A percentile compares a stretch with the other conserved stretches of the same genome.
phyloP scores from a whole-genome alignment of 768 basidiomycete genomes.

The Hygrophoropsis aurantiaca region DNA sequence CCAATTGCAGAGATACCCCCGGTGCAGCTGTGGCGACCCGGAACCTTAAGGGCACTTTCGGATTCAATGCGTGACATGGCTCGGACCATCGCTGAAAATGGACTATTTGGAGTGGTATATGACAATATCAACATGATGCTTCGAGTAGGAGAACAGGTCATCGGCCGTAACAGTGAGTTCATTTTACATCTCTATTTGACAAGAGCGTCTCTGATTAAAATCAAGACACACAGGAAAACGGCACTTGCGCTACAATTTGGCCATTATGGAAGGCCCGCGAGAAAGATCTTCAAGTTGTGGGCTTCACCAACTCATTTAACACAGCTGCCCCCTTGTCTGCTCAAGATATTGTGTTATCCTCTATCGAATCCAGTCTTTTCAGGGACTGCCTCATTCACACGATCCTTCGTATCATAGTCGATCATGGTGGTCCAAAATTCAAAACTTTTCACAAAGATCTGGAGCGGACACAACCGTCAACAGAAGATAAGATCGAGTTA shows the following conservation, averaged over 20 bases:
- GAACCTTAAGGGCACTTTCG: conserved; percentile 24
- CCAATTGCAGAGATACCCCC: conserved; percentile 7
- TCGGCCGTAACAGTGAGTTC: conserved; percentile 30
- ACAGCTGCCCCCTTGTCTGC: conserved; percentile 21
- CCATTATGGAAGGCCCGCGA: conserved; percentile 22
- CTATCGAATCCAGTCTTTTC: conserved; percentile 16
- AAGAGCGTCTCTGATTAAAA: no score
- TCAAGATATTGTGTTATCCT: conserved; percentile 26
- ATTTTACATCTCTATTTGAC: no score
- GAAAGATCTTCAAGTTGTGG: conserved; percentile 22
- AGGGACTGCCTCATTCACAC: neutral
- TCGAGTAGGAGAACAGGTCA: conserved; percentile 29
- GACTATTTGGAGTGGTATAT: conserved; percentile 23
- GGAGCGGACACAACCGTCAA: conserved; percentile 5
- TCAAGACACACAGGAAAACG: conserved; percentile 34
- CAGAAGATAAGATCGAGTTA: conserved; percentile 7
- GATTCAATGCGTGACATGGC: conserved; percentile 15
- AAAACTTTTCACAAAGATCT: conserved; percentile 4
- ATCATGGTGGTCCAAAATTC: conserved; percentile 12
- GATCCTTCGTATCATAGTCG: no score
- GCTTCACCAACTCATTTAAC: conserved; percentile 18
- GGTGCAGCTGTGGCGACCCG: conserved; percentile 6
- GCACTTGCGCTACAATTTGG: conserved; percentile 35
- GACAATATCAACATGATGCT: conserved; percentile 39
- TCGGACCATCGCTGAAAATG: conserved; percentile 19